Percentiles rank a stretch among this genome's conserved stretches.
Evolutionary conservation across 1,284 basidiomycete species (phyloP).

Genomic region (Leccinum pachyderme): DNA sequence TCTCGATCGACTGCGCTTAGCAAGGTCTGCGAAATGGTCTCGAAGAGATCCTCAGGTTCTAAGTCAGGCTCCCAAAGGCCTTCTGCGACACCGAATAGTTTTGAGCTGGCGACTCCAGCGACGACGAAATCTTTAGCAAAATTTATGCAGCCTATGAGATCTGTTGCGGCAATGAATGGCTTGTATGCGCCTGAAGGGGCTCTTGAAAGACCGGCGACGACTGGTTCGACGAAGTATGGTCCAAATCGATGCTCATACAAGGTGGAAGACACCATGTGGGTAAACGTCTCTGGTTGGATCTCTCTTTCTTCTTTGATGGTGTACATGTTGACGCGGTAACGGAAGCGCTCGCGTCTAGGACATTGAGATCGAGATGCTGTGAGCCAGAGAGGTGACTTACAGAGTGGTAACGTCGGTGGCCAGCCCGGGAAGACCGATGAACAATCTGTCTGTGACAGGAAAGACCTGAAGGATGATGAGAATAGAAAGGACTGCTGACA

Average conservation of each 20-base stretch:
- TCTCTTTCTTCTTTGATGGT: slow-evolving; percentile 99
- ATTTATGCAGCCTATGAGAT: slow-evolving; percentile 96
- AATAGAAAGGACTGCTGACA: slow-evolving; percentile 3
- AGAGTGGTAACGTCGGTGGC: slow-evolving; percentile 93
- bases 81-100: slow-evolving; percentile 97
- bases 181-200: slow-evolving; percentile 73
- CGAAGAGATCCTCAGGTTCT: slow-evolving; percentile 95
- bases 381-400: slow-evolving; percentile 43
- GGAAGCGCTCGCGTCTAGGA: slow-evolving; percentile 79
- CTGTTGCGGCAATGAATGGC: slow-evolving; percentile 95
- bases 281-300: slow-evolving; percentile 95
- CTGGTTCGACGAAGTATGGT: slow-evolving; percentile 96
- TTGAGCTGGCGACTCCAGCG: slow-evolving; percentile 89
- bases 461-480: slow-evolving; percentile 66
- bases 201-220: slow-evolving; percentile 87
- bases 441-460: slow-evolving; percentile 90
- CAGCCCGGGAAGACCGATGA: slow-evolving; percentile 89
- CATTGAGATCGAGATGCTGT: slow-evolving; percentile 11
- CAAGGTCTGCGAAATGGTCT: slow-evolving; percentile 96
- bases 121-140: slow-evolving; percentile 98
- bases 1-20: slow-evolving; percentile 96
- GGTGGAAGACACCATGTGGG: slow-evolving; percentile 95
- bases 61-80: slow-evolving; percentile 98
- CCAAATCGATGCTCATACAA: slow-evolving; percentile 97
- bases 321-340: slow-evolving; percentile 98